phyloP scores from a whole-genome alignment of 2,329 filamentous ascomycete species.

The Nothopassalora personata region DNA sequence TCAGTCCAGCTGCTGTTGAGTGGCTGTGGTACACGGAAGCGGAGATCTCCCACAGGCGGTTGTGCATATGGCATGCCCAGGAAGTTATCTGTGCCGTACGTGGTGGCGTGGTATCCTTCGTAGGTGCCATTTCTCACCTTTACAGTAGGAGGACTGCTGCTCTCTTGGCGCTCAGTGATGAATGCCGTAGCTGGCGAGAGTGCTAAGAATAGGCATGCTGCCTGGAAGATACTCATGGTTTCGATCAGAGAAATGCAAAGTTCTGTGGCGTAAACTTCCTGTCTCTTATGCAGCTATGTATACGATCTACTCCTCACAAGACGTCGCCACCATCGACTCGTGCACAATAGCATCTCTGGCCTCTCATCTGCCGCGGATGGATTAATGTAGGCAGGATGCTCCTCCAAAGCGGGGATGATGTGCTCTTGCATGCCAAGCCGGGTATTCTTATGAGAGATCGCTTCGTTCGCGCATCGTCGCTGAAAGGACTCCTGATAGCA shows the following conservation, averaged over 20 bases:
- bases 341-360: too few species aligned
- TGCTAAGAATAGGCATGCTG: background rate
- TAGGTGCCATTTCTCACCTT: conserved; percentile 46
- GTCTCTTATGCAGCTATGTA: too few species aligned
- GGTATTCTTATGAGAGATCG: background rate
- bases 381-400: background rate
- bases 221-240: background rate
- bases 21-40: conserved; percentile 48
- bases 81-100: conserved; percentile 49
- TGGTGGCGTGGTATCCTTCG: conserved; percentile 37
- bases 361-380: background rate
- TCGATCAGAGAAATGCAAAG: background rate
- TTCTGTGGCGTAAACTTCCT: too few species aligned
- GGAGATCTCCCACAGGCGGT: conserved; percentile 44
- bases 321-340: background rate
- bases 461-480: too few species aligned
- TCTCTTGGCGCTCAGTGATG: background rate
- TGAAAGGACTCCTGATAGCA: too few species aligned
- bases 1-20: conserved; percentile 45
- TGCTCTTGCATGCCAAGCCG: background rate
- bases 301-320: too few species aligned
- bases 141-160: conserved; percentile 17
- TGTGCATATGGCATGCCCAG: conserved; percentile 55
- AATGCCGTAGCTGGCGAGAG: background rate
- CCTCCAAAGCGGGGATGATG: background rate